Conservation (phyloP, 305 asterid genomes). For the Fraxinus platypoda region DNA sequence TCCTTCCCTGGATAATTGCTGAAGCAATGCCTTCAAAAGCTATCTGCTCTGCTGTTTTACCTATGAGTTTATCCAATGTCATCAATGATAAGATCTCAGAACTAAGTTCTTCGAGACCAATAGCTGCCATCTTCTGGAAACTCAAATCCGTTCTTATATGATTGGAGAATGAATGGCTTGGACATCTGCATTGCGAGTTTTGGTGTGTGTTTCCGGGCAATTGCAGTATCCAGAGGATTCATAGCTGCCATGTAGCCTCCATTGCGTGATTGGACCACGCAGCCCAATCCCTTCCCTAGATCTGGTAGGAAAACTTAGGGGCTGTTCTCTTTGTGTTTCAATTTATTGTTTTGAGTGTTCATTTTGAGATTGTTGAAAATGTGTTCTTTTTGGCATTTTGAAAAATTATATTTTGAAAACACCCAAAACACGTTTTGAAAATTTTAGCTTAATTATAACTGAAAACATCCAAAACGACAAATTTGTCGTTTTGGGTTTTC, state of each 20-base stretch:
- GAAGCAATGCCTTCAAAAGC: conserved; percentile 94
- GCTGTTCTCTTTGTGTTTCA: conserved; percentile 39
- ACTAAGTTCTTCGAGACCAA: conserved; percentile 57
- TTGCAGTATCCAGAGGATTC: conserved; percentile 55
- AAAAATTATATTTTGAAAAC: too few species aligned
- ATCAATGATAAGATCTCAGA: conserved; percentile 55
- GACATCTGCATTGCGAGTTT: conserved; percentile 87
- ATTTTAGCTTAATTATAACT: too few species aligned
- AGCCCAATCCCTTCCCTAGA: conserved; percentile 83
- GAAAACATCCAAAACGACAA: too few species aligned
- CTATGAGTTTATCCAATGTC: conserved; percentile 74
- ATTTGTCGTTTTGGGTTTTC: too few species aligned
- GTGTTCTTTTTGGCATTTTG: too few species aligned
- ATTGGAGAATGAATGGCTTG: conserved; percentile 51
- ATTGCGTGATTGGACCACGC: conserved; percentile 74
- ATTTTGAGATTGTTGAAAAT: too few species aligned
- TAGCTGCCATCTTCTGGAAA: conserved; percentile 66
- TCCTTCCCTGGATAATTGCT: conserved; percentile 74
- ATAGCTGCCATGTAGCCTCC: conserved; percentile 83
- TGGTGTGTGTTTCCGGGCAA: conserved; percentile 52
- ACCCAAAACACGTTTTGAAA: too few species aligned
- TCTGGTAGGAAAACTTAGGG: conserved; percentile 51
- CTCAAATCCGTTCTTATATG: conserved; percentile 55
- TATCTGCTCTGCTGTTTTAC: conserved; percentile 83
- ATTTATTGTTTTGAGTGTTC: too few species aligned